Conservation (phyloP, 441 rosid species). For the Melastoma candidum region DNA sequence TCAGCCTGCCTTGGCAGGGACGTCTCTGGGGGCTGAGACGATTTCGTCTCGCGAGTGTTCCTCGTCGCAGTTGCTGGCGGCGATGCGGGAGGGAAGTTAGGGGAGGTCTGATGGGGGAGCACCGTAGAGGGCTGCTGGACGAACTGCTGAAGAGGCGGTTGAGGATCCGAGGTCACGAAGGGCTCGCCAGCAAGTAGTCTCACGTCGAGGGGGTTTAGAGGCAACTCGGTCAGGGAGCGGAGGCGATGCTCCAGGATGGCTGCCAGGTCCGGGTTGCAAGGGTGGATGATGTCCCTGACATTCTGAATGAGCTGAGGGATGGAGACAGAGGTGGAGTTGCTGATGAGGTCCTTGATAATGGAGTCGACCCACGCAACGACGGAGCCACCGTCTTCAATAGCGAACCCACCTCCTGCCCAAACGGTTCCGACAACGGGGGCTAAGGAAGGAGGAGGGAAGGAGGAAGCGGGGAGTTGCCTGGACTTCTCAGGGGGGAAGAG, state of each 20-base stretch:
- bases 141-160: conserved; percentile 4
- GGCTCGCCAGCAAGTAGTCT: no score
- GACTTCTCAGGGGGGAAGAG: conserved; percentile 63
- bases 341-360: conserved; percentile 76
- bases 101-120: conserved; percentile 5
- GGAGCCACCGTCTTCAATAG: conserved; percentile 50
- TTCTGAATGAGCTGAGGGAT: conserved; percentile 92
- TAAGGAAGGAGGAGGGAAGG: conserved; percentile 1
- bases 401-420: conserved; percentile 2
- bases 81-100: conserved; percentile 2
- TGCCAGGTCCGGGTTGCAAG: conserved; percentile 90
- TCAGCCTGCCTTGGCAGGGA: neutral
- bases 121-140: conserved; percentile 4
- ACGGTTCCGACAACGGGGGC: neutral
- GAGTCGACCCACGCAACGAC: conserved; percentile 81
- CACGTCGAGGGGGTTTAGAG: no score
- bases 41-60: no score
- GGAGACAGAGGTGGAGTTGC: conserved; percentile 60
- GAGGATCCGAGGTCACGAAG: conserved; percentile 1
- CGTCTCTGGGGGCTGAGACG: no score
- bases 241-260: conserved; percentile 75
- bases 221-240: conserved; percentile 56
- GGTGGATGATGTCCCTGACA: conserved; percentile 83
- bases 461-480: conserved; percentile 8
- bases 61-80: neutral